Evolutionary conservation across 2,329 filamentous ascomycete species (phyloP).

Genomic region (Alternaria sp.): DNA sequence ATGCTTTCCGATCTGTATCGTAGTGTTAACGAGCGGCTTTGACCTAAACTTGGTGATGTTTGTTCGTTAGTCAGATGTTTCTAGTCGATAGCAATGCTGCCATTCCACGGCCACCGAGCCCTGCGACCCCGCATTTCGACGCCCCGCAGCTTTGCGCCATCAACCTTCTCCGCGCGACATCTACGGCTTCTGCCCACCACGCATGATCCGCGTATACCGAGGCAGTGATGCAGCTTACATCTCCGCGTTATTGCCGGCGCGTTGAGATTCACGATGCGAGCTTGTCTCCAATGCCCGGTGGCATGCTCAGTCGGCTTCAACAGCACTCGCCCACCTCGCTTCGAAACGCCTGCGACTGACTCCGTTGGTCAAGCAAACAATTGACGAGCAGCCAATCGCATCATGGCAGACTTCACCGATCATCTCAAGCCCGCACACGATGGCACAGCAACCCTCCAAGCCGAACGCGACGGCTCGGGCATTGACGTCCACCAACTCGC

Average conservation of each 20-base stretch:
- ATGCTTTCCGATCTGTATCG: neutral
- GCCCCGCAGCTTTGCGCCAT: conserved; percentile 19
- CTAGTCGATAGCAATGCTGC: neutral
- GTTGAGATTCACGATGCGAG: conserved; percentile 2
- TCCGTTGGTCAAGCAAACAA: neutral
- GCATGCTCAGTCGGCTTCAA: neutral
- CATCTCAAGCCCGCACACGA: conserved; percentile 55
- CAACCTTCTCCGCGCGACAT: neutral
- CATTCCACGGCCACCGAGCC: conserved; percentile 7
- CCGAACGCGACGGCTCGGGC: conserved; percentile 54
- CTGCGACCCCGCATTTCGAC: conserved; percentile 14
- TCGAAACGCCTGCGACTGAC: conserved; percentile 8
- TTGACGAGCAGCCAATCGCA: conserved; percentile 6
- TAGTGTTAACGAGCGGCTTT: neutral
- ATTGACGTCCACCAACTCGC: conserved; percentile 55
- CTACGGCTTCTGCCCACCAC: neutral
- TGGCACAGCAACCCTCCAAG: conserved; percentile 54
- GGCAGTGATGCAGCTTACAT: conserved; percentile 11
- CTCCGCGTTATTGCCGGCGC: conserved; percentile 16
- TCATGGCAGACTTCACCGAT: conserved; percentile 59
- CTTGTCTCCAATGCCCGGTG: neutral
- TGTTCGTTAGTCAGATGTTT: neutral
- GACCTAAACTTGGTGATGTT: neutral
- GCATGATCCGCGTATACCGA: conserved; percentile 13
- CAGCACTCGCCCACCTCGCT: conserved; percentile 1